Base-by-base conservation (phyloP, 2,329 filamentous ascomycete species). In the Chrysoporthe deuterocubensis region DNA sequence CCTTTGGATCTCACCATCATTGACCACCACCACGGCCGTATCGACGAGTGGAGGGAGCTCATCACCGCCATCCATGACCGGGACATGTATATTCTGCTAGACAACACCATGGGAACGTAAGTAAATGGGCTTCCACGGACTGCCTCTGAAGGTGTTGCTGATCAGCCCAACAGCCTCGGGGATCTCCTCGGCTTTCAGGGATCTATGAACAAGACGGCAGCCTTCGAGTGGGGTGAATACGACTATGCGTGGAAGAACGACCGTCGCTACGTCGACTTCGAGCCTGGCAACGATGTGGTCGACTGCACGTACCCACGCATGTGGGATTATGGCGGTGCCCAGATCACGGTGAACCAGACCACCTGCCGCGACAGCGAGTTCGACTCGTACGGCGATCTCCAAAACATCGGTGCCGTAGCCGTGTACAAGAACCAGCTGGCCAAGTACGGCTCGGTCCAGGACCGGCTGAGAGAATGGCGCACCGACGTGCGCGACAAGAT, bases 361-460 rank as follows among this genome's bases (percentile, higher is more conserved):
- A 77, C 78, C 4, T 90, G 88, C 75, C 87, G 85, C 72, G 78
- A 89, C 75, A 88, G 86, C 71, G 88, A 90, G 54, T 90, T 90
- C 70, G 87, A 90, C 73, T 85, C 78, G 75, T 90, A 87, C 70
- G 88, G 88, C 64, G 87, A 90, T 71, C 85, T 85, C 34, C 85
- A 61, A 57, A 32, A 65, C 62, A 11, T 87, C 73, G 87, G 87
- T 56, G 89, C 89, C 71, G 89, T 84, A 67, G 84, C 87, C 0
- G 86, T 90, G 73, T 90, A 86, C 84, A 79, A 89, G 72, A 85
- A 87, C 74, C 86, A 90, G 74, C 80, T 90, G 54, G 83, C 87
- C 26, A 90, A 90, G 71, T 91, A 90, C 76, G 87, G 87, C 60
- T 88, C 85, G 54, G 88, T 90, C 1, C 89, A 91, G 76, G 89